Conservation (phyloP, 805 yeast genomes). For the Candida chilensis region DNA sequence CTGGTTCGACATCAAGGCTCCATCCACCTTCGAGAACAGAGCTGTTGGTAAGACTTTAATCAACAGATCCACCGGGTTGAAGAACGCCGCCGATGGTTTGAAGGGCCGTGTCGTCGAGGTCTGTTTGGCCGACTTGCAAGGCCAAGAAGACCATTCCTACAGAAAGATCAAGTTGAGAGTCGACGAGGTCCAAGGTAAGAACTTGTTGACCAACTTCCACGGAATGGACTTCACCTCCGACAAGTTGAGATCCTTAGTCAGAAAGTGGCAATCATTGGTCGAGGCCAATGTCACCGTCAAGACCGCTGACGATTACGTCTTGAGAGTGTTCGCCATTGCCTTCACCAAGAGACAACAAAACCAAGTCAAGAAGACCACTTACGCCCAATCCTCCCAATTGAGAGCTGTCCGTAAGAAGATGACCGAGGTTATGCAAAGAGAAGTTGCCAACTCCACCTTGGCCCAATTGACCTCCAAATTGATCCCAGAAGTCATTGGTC, state of each 20-base stretch:
- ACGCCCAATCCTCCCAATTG: constrained; percentile 96
- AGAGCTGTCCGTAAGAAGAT: constrained; percentile 97
- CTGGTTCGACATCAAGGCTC: constrained; percentile 98
- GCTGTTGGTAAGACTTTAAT: constrained; percentile 97
- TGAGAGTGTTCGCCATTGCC: constrained; percentile 94
- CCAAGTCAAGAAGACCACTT: constrained; percentile 96
- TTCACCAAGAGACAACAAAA: constrained; percentile 97
- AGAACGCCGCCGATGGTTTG: constrained; percentile 95
- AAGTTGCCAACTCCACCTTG: constrained; percentile 88
- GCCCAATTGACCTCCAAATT: constrained; percentile 95
- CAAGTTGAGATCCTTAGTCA: constrained; percentile 94
- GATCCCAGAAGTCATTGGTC: constrained; percentile 97
- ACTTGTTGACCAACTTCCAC: constrained; percentile 98
- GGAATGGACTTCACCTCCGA: constrained; percentile 97
- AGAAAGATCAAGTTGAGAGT: constrained; percentile 97
- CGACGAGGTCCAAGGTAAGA: constrained; percentile 98
- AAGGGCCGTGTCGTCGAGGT: constrained; percentile 97
- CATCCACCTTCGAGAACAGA: constrained; percentile 97
- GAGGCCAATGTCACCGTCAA: constrained; percentile 98
- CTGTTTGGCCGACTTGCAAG: constrained; percentile 94
- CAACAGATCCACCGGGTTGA: constrained; percentile 97
- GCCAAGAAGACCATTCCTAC: constrained; percentile 97
- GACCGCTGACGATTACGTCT: constrained; percentile 95
- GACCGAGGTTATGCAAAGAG: constrained; percentile 93
- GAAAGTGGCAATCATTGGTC: constrained; percentile 98